These are phyloP conservation scores for Maudiozyma turicensis DNA, from an alignment of 805 yeast species.

Conservation along the genomic window DNA sequence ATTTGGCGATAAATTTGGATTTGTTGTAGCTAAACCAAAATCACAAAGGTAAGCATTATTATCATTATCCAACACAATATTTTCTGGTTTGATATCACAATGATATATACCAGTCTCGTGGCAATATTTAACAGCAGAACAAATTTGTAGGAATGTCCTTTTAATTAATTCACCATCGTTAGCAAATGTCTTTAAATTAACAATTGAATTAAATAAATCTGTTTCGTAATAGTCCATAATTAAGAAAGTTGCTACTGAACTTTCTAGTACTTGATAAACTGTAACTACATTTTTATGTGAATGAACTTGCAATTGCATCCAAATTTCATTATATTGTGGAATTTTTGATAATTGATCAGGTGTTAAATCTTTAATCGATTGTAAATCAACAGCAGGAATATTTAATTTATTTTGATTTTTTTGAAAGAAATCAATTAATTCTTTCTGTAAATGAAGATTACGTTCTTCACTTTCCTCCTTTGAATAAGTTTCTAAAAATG, in stretches of 20 bases:
- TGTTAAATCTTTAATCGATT: conserved; percentile 24
- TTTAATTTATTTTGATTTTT: conserved; percentile 17
- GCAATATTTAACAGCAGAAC: conserved; percentile 75
- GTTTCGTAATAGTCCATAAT: conserved; percentile 85
- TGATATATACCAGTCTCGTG: conserved; percentile 82
- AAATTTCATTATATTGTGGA: conserved; percentile 51
- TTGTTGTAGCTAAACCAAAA: conserved; percentile 78
- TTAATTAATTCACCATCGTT: conserved; percentile 43
- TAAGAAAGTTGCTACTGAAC: conserved; percentile 49
- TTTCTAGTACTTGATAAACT: conserved; percentile 62
- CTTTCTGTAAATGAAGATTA: conserved; percentile 18
- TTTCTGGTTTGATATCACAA: conserved; percentile 94
- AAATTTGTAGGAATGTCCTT: conserved; percentile 60
- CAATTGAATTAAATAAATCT: conserved; percentile 79
- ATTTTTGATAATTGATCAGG: conserved; percentile 28
- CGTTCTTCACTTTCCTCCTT: conserved; percentile 18
- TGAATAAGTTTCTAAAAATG: conserved; percentile 8
- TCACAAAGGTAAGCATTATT: conserved; percentile 59
- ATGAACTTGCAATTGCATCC: conserved; percentile 66
- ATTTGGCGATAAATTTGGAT: conserved; percentile 49
- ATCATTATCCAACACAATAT: conserved; percentile 62
- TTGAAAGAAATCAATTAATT: conserved; percentile 16
- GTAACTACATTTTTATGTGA: conserved; percentile 68
- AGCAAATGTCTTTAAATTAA: conserved; percentile 55
- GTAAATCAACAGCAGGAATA: conserved; percentile 25